These are phyloP conservation scores for Clonostachys byssicola DNA, from an alignment of 2,329 filamentous ascomycete genomes.

Conservation along the genomic window DNA sequence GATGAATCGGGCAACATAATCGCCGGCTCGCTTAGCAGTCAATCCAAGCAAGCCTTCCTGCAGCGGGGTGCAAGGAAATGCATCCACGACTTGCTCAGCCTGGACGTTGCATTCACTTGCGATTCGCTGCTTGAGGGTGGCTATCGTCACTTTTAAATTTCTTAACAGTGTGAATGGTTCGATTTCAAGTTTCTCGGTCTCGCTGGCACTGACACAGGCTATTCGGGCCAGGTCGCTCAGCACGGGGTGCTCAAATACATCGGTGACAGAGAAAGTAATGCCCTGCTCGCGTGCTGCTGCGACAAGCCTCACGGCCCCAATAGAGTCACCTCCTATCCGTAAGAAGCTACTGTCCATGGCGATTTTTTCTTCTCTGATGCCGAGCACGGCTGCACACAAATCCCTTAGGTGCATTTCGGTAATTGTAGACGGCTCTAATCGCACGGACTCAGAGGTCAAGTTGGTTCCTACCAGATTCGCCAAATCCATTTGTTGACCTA, in stretches of 20 bases:
- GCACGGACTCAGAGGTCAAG: no score
- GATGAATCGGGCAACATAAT: neutral
- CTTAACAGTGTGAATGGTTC: neutral
- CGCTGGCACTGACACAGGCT: neutral
- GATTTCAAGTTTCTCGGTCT: neutral
- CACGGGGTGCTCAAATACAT: conserved; percentile 36
- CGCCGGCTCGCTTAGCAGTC: neutral
- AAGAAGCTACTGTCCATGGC: conserved; percentile 5
- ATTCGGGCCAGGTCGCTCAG: conserved; percentile 23
- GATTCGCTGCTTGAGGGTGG: neutral
- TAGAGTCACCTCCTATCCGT: conserved; percentile 42
- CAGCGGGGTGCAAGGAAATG: conserved; percentile 1
- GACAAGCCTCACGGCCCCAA: conserved; percentile 45
- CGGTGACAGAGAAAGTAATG: conserved; percentile 35
- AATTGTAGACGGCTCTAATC: no score
- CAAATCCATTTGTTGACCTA: conserved; percentile 12
- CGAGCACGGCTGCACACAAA: conserved; percentile 38
- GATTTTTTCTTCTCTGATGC: conserved; percentile 21
- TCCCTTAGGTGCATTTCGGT: no score
- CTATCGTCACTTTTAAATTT: no score
- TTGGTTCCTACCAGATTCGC: no score
- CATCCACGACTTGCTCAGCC: neutral
- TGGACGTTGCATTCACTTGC: no score
- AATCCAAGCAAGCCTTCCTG: conserved; percentile 3
- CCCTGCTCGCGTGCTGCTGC: conserved; percentile 30